Evolutionary conservation across 495 filamentous ascomycete species (phyloP), one percentile per base, ranked within the genome.

Genomic region (Aspergillus cavernicola): DNA sequence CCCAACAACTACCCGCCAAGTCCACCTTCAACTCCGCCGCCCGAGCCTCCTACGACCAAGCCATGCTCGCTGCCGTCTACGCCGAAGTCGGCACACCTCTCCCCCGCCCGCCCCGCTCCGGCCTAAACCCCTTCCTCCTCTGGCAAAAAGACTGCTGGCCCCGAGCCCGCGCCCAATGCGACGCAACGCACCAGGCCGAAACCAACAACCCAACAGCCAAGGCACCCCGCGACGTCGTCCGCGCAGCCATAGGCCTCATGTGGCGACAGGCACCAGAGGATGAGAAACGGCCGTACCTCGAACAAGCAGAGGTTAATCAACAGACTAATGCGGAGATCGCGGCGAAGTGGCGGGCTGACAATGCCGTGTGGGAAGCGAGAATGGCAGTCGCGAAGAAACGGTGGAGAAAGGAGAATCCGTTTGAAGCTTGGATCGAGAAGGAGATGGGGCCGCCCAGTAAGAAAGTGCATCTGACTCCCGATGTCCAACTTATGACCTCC

Each of bases 101-200:
- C 0, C 71, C 76, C 41, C 81, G 80, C 48, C 93, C 93, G 0
- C 72, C 78, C 42, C 85, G 88, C 46, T 76, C 81, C 1, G 83
- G 82, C 1, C 79, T 82, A 1, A 93, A 90, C 57, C 82, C 86
- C 3, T 90, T 88, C 70, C 75, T 88, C 49, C 65, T 72, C 36
- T 75, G 74, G 69, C 88, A 88, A 49, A 93, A 89, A 54, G 87
- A 88, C 47, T 80, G 85, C 58, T 95, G 87, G 85, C 78, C 83
- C 19, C 79, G 76, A 47, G 89, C 86, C 61, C 89, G 90, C 58
- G 73, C 72, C 26, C 75, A 81, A 55, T 90, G 88, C 58, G 88
- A 91, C 48, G 81, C 84, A 36, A 78, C 78, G 2, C 80, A 83
- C 5, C 79, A 82, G 37, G 70, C 79, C 18, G 76, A 82, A 32